Evolutionary conservation across 2,329 filamentous ascomycete genomes (phyloP).

Genomic region (Xylaria arbuscula): DNA sequence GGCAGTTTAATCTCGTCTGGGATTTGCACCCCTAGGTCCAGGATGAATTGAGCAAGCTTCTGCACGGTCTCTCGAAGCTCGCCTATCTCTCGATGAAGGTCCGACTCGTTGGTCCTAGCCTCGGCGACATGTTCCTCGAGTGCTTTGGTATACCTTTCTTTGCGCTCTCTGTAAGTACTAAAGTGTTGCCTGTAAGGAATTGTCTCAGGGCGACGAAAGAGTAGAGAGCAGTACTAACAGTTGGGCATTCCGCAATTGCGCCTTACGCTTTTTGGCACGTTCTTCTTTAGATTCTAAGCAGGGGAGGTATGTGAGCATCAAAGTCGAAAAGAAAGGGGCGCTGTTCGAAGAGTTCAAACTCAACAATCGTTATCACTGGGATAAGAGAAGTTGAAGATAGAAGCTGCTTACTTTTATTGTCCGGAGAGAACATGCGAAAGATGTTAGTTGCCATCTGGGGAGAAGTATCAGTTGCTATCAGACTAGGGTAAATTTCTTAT

Average conservation of each 20-base stretch:
- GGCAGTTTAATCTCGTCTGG: constrained; percentile 12
- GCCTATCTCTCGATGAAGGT: constrained; percentile 19
- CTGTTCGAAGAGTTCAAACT: too few species aligned
- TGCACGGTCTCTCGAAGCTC: constrained; percentile 16
- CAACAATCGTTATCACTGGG: too few species aligned
- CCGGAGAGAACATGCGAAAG: constrained; percentile 29
- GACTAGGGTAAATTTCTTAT: too few species aligned
- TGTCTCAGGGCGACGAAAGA: not conserved
- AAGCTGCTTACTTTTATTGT: constrained; percentile 17
- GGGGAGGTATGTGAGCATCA: not conserved
- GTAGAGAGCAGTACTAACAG: constrained; percentile 20
- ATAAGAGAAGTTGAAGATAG: too few species aligned
- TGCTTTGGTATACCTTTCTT: constrained; percentile 27
- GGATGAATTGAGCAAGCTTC: constrained; percentile 16
- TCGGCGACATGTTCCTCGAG: constrained; percentile 27
- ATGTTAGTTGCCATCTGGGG: constrained; percentile 13
- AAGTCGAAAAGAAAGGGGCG: not conserved
- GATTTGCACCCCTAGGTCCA: constrained; percentile 12
- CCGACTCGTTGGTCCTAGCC: constrained; percentile 11
- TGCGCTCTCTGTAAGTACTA: constrained; percentile 30
- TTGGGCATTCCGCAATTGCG: constrained; percentile 26
- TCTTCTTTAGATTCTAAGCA: constrained; percentile 24
- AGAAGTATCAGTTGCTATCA: too few species aligned
- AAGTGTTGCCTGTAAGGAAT: not conserved
- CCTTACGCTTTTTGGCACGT: constrained; percentile 23